Evolutionary conservation across 345 rosid genomes (phyloP), one percentile per base, ranked within the genome.

Genomic region (Syzygium aqueum): DNA sequence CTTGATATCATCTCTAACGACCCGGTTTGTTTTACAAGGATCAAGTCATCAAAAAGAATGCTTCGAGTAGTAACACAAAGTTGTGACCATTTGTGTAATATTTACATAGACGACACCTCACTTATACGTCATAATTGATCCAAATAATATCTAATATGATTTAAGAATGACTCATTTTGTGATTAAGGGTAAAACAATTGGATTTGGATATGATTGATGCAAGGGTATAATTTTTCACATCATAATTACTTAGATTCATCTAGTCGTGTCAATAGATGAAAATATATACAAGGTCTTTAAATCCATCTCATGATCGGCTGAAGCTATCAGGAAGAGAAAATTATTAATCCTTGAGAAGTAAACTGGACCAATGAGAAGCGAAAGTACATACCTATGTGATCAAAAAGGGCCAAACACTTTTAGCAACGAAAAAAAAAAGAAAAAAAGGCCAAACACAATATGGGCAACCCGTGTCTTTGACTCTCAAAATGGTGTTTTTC

Each of bases 1-100:
- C 7, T 37, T 0, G 1, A 33, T 73, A 33, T 33, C 3, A 67
- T 37, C 0, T 4, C 0, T 8, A 33, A 73, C 0, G 3, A 73
- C 11, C 2, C 11, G 5, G 21, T 40, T 0, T 73, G 3, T 33
- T 73, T 0, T 0, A 2, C 3, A 9, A 19, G 1, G 14, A 73
- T 73, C 21, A 73, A 73, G 14, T 25, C 7, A 37, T 0, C 5
- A 19, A 16, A 73, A 73, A 8, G 22, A 33, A 0, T 33, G 21
- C 11, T 19, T 2, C 2, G 0, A 65, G 7, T 33, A 67, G 37
- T 73, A 46, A 73, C 11, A 33, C 2, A 73, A 37, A 11, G 25
- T 73, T 10, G 6, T 19, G 27, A 33, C 7, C 80, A 73, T 73
- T 73, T 73, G 13, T 23, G n/a, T 56, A 56, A 56, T 56, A 56